A percentile compares a stretch with the other conserved stretches of the same genome.
Evolutionary conservation across 2,329 filamentous ascomycete species (phyloP).

Genomic region (Leptosphaerulina australis): DNA sequence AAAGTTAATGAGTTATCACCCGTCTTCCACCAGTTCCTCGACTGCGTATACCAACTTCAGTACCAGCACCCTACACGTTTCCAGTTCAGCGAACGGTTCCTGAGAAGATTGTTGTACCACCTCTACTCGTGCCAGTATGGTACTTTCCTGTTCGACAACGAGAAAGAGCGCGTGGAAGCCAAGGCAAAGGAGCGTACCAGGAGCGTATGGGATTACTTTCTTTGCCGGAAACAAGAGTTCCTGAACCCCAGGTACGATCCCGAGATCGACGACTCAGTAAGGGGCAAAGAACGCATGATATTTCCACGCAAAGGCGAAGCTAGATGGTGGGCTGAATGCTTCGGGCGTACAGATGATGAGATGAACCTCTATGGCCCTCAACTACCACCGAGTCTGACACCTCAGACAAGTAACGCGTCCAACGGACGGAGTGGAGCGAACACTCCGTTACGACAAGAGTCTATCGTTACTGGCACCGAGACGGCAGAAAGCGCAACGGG

Average conservation of each 20-base stretch:
- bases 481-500: slow-evolving; percentile 42
- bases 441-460: slow-evolving; percentile 37
- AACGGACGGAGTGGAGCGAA: slow-evolving; percentile 36
- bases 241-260: slow-evolving; percentile 80
- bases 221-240: slow-evolving; percentile 80
- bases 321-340: slow-evolving; percentile 93
- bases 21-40: slow-evolving; percentile 96
- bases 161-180: slow-evolving; percentile 80
- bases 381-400: slow-evolving; percentile 31
- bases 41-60: slow-evolving; percentile 88
- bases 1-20: slow-evolving; percentile 90
- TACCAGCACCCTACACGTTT: slow-evolving; percentile 87
- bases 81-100: slow-evolving; percentile 94
- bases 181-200: slow-evolving; percentile 73
- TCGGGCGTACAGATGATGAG: slow-evolving; percentile 84
- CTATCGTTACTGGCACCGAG: slow-evolving; percentile 45
- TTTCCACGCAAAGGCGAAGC: slow-evolving; percentile 78
- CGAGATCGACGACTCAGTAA: slow-evolving; percentile 74
- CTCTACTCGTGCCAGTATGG: slow-evolving; percentile 96
- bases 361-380: slow-evolving; percentile 72
- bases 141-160: slow-evolving; percentile 93
- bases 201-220: slow-evolving; percentile 96
- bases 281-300: slow-evolving; percentile 81
- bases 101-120: slow-evolving; percentile 88
- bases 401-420: slow-evolving; percentile 36